phyloP scores from a whole-genome alignment of 495 filamentous ascomycete species.

The Rusavskia elegans region DNA sequence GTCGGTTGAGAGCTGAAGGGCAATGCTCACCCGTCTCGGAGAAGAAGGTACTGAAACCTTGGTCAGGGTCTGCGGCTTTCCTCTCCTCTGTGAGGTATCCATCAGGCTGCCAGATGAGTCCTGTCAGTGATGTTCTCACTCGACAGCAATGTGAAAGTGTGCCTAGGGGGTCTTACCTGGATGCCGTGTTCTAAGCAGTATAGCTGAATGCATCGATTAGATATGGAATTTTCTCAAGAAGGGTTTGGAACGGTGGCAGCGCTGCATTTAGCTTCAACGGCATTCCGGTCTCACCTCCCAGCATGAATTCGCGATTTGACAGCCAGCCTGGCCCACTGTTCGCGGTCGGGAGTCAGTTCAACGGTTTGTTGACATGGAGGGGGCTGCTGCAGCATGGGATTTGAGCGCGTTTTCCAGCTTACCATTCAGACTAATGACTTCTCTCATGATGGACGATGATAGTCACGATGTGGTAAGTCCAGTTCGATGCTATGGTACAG shows the following conservation, averaged over 20 bases:
- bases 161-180: conserved; percentile 46
- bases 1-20: neutral
- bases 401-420: conserved; percentile 25
- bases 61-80: conserved; percentile 79
- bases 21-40: conserved; percentile 81
- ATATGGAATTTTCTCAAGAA: too few species aligned
- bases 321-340: conserved; percentile 97
- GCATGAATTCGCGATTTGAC: conserved; percentile 99
- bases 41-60: conserved; percentile 99
- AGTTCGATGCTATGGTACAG: neutral
- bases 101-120: conserved; percentile 54
- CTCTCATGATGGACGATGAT: conserved; percentile 64
- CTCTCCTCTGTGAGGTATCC: conserved; percentile 97
- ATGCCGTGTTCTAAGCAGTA: conserved; percentile 99
- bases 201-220: conserved; percentile 39
- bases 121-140: conserved; percentile 9
- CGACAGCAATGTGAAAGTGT: neutral
- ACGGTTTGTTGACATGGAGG: neutral
- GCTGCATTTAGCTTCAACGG: neutral
- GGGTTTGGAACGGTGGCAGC: neutral
- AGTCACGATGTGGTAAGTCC: neutral
- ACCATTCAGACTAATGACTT: conserved; percentile 99
- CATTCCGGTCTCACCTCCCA: conserved; percentile 73
- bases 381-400: neutral
- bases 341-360: conserved; percentile 6